phyloP scores from a whole-genome alignment of 2,329 filamentous ascomycete species.

The Chaetomiaceae sp. region DNA sequence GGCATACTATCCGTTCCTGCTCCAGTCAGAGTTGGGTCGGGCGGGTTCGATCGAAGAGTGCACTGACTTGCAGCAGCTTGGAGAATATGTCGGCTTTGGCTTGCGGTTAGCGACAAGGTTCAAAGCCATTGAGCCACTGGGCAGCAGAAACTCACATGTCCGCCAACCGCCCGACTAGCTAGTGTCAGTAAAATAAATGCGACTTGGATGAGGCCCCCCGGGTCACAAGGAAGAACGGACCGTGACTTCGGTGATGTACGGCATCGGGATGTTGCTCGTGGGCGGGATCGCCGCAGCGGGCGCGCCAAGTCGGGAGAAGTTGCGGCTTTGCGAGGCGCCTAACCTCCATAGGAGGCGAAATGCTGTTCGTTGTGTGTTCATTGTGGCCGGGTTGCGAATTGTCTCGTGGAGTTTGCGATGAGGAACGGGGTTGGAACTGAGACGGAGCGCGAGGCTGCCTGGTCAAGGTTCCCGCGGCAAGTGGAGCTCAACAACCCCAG shows the following conservation, averaged over 20 bases:
- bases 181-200: constrained; percentile 28
- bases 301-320: constrained; percentile 41
- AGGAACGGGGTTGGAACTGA: neutral
- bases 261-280: constrained; percentile 48
- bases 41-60: neutral
- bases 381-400: constrained; percentile 15
- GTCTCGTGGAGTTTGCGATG: neutral
- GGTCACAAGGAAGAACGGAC: constrained; percentile 32
- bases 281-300: constrained; percentile 28
- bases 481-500: too few relatives aligned
- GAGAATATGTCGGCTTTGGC: constrained; percentile 73
- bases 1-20: constrained; percentile 86
- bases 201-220: neutral
- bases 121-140: neutral
- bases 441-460: too few relatives aligned
- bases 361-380: constrained; percentile 36
- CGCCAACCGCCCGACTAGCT: constrained; percentile 68
- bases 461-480: too few relatives aligned
- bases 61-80: constrained; percentile 64
- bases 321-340: constrained; percentile 35
- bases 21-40: constrained; percentile 11
- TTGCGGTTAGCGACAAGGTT: constrained; percentile 24
- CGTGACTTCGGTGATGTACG: constrained; percentile 55
- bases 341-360: constrained; percentile 35
- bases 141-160: constrained; percentile 56